A percentile compares a stretch with the other conserved stretches of the same genome.
Evolutionary conservation across 78 protist species (phyloP).

Genomic region (Protostelium mycophagum): DNA sequence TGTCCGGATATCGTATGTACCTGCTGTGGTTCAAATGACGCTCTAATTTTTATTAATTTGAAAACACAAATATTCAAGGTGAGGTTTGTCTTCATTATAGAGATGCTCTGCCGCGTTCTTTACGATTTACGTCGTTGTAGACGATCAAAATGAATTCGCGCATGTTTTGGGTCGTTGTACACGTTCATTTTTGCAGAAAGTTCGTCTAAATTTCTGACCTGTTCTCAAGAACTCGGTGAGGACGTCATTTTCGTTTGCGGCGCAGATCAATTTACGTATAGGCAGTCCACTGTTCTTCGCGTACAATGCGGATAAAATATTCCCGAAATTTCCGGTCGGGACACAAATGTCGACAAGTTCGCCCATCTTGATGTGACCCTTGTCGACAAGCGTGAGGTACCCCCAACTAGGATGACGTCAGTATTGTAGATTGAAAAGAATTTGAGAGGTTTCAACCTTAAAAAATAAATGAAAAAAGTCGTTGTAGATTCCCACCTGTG

Average conservation of each 20-base stretch:
- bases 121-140: too few species aligned
- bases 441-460: not conserved
- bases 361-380: not conserved
- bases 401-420: not conserved
- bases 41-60: too few species aligned
- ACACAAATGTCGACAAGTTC: conserved; percentile 43
- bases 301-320: conserved; percentile 34
- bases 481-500: not conserved
- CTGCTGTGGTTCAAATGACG: too few species aligned
- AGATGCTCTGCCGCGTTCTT: too few species aligned
- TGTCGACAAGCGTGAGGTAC: conserved; percentile 4
- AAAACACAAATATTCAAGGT: too few species aligned
- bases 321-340: conserved; percentile 75
- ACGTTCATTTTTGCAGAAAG: too few species aligned
- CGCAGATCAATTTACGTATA: conserved; percentile 19
- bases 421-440: not conserved
- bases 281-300: conserved; percentile 53
- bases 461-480: not conserved
- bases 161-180: too few species aligned
- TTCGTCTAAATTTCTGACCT: conserved; percentile 31
- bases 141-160: too few species aligned
- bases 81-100: too few species aligned
- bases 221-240: conserved; percentile 22
- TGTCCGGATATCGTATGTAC: not conserved
- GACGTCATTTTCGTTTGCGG: conserved; percentile 56